Evolutionary conservation across 768 basidiomycete species (phyloP), one percentile per base, ranked within the genome.

Genomic region (Pluteus cervinus): DNA sequence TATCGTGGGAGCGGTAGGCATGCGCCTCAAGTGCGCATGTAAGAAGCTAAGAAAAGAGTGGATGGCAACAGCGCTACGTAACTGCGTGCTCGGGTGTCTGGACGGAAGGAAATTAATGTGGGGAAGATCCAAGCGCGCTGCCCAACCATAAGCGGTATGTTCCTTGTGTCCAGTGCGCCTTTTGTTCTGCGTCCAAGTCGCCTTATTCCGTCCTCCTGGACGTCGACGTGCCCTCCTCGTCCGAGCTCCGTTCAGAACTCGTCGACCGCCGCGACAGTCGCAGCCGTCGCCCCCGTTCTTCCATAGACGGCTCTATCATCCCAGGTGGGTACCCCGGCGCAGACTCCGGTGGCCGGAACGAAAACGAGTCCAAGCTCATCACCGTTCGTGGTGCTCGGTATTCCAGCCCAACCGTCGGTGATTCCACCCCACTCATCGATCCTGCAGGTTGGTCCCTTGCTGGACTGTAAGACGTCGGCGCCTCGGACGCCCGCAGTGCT

Each of bases 41-140:
- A 68, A 62, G 45, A 49, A 46, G 51, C 56, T 55, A 65, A 63
- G 50, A 63, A 65, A 63, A 63, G 65, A 56, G 56, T 60, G 61
- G 66, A 60, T 69, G 58, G 71, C 70, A 71, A 73, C 70, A 63
- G 57, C 44, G 23, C 28, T 66, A 71, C 70, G 68, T 71, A 72
- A 74, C 53, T 50, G 53, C 51, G 54, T 51, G 61, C 64, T 66
- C 66, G 63, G 60, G 66, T 63, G 63, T 55, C n/a, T n/a, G 56
- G 48, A 48, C 50, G 54, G 54, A 53, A 53, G 46, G 48, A 59
- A 51, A 65, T 63, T 60, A 64, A 58, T 66, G 61, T 66, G 64
- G 66, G 63, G 64, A 62, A 65, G 51, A 43, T 43, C 42, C 52
- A 57, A 53, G 48, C 52, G 52, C 55, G 35, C n/a, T n/a, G n/a